These are phyloP conservation scores for Tremella fuciformis DNA, from an alignment of 768 basidiomycete species.

Conservation along the genomic window DNA sequence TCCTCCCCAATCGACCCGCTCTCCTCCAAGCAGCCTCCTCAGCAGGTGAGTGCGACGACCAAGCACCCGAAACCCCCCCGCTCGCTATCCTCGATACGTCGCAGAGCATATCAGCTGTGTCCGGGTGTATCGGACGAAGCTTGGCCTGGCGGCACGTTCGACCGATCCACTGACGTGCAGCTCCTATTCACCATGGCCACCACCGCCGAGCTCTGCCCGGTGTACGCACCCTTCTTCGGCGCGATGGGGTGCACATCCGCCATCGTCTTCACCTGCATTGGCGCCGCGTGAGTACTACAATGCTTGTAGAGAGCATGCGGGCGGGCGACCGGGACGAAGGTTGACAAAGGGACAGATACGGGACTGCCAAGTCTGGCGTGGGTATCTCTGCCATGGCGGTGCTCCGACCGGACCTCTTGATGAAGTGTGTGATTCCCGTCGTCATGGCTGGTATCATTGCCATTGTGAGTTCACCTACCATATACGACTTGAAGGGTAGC, in stretches of 20 bases:
- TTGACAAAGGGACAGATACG: slow-evolving; percentile 64
- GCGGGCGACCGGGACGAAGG: neutral
- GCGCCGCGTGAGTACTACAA: slow-evolving; percentile 42
- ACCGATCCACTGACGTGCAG: slow-evolving; percentile 2
- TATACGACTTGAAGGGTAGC: neutral
- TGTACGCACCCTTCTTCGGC: slow-evolving; percentile 97
- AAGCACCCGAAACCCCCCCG: no score
- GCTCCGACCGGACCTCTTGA: slow-evolving; percentile 90
- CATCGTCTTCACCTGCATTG: slow-evolving; percentile 91
- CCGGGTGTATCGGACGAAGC: no score
- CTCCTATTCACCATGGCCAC: slow-evolving; percentile 42
- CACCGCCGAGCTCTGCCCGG: slow-evolving; percentile 54
- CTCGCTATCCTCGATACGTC: no score
- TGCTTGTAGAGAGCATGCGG: neutral
- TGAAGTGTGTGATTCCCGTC: slow-evolving; percentile 95
- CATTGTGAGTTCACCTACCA: slow-evolving; percentile 60
- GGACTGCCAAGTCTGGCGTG: slow-evolving; percentile 96
- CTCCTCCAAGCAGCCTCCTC: neutral
- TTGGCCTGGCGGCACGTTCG: slow-evolving; percentile 1
- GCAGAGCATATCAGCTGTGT: no score
- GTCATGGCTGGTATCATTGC: slow-evolving; percentile 99
- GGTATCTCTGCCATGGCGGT: slow-evolving; percentile 79
- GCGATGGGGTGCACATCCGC: slow-evolving; percentile 96
- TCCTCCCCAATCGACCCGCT: neutral
- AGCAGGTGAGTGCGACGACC: neutral